These are phyloP conservation scores for Chaetomium sp. DNA, from an alignment of 2,329 filamentous ascomycete genomes.

Conservation along the genomic window DNA sequence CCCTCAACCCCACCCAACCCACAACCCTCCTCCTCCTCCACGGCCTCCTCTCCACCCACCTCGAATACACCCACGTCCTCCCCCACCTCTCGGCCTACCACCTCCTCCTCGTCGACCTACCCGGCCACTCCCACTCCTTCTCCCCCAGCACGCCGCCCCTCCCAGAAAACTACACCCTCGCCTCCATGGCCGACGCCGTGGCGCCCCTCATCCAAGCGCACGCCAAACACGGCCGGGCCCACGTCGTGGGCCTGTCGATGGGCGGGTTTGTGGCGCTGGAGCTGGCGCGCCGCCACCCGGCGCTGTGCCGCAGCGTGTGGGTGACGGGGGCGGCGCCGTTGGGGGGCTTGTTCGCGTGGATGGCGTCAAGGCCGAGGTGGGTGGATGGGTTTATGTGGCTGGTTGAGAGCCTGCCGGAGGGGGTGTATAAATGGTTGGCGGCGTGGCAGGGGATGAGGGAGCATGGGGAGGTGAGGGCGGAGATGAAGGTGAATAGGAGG, in stretches of 20 bases:
- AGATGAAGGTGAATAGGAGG: not conserved
- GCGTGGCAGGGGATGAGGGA: not conserved
- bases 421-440: not conserved
- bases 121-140: conserved; percentile 44
- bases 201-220: conserved; percentile 40
- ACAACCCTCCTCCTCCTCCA: conserved; percentile 51
- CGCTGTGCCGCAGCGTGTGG: conserved; percentile 39
- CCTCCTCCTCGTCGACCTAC: conserved; percentile 45
- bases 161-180: conserved; percentile 30
- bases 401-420: not conserved
- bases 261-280: conserved; percentile 44
- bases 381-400: not conserved
- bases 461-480: not conserved
- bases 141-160: conserved; percentile 33
- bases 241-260: conserved; percentile 47
- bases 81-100: conserved; percentile 44
- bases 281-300: conserved; percentile 41
- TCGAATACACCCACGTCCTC: conserved; percentile 47
- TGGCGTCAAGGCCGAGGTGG: not conserved
- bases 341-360: not conserved
- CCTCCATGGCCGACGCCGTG: conserved; percentile 23
- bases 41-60: conserved; percentile 50
- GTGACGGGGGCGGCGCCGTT: conserved; percentile 24
- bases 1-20: conserved; percentile 12
- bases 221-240: conserved; percentile 43